Conservation (phyloP, 176 grass and related monocot species). For the Zoysia japonica region DNA sequence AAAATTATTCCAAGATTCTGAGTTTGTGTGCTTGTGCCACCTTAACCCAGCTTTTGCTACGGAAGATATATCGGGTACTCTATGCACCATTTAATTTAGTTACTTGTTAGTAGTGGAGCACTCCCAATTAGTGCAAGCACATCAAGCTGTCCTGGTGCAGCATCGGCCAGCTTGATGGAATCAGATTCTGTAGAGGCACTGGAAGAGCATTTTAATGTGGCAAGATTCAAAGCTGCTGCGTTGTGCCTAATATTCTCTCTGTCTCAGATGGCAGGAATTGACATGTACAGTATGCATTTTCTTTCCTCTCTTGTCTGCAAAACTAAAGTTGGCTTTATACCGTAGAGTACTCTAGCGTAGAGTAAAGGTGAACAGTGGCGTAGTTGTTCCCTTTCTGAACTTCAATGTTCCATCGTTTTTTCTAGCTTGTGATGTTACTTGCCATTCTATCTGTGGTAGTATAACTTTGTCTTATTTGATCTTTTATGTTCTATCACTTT, state of each 20-base stretch:
- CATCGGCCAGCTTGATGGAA: slow-evolving; percentile 17
- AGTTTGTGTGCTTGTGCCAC: background rate
- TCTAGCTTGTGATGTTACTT: slow-evolving; percentile 29
- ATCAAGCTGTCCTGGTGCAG: background rate
- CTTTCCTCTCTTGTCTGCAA: background rate
- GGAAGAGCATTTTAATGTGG: background rate
- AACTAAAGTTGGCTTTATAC: background rate
- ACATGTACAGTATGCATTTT: background rate
- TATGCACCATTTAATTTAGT: background rate
- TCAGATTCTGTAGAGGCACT: slow-evolving; percentile 18
- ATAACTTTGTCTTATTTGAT: background rate
- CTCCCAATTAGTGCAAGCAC: background rate
- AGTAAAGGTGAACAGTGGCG: background rate
- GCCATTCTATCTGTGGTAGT: background rate
- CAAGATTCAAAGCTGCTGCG: background rate
- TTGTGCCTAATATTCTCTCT: background rate
- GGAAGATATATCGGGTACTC: background rate
- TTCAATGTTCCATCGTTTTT: slow-evolving; percentile 2
- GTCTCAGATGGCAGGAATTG: background rate
- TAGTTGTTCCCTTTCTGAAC: background rate
- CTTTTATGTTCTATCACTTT: slow-evolving; percentile 15
- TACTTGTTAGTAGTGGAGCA: no score
- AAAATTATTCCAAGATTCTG: background rate
- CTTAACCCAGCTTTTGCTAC: background rate
- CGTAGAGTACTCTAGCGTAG: no score